Percentiles rank a stretch among this genome's conserved stretches.
These are phyloP conservation scores for Hibiscus trionum DNA, from an alignment of 345 rosid genomes.

Conservation along the genomic window DNA sequence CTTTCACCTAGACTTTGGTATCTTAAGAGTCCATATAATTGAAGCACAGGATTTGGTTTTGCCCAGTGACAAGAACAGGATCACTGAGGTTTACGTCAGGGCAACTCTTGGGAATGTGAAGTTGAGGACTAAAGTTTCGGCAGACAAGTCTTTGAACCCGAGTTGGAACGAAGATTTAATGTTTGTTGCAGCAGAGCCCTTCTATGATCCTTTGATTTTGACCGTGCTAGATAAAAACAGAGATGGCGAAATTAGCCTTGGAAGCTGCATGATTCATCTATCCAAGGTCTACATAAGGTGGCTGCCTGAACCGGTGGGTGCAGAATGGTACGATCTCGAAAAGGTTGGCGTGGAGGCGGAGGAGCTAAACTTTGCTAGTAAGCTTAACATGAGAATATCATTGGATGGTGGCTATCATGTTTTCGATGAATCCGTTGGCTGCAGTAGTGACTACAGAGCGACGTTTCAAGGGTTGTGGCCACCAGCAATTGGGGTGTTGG, in stretches of 20 bases:
- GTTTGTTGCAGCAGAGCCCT: constrained; percentile 81
- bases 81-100: constrained; percentile 58
- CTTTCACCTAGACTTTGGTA: constrained; percentile 82
- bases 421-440: constrained; percentile 31
- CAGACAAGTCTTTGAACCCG: constrained; percentile 41
- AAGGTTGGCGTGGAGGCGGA: neutral
- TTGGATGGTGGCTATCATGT: constrained; percentile 42
- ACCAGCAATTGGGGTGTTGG: constrained; percentile 29
- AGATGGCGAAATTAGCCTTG: neutral
- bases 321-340: neutral
- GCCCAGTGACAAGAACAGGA: constrained; percentile 45
- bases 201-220: constrained; percentile 61
- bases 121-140: constrained; percentile 33
- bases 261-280: neutral
- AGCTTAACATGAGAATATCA: constrained; percentile 28
- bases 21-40: constrained; percentile 58
- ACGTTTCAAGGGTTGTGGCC: constrained; percentile 27
- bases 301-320: neutral
- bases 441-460: constrained; percentile 29
- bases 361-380: constrained; percentile 28
- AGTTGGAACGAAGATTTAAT: constrained; percentile 75
- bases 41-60: constrained; percentile 65
- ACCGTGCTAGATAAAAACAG: constrained; percentile 28
- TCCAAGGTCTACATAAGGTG: neutral
- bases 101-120: constrained; percentile 63